Percentiles rank a stretch among this genome's conserved stretches.
phyloP scores from a whole-genome alignment of 306 rosid species.

The Rubus idaeus region DNA sequence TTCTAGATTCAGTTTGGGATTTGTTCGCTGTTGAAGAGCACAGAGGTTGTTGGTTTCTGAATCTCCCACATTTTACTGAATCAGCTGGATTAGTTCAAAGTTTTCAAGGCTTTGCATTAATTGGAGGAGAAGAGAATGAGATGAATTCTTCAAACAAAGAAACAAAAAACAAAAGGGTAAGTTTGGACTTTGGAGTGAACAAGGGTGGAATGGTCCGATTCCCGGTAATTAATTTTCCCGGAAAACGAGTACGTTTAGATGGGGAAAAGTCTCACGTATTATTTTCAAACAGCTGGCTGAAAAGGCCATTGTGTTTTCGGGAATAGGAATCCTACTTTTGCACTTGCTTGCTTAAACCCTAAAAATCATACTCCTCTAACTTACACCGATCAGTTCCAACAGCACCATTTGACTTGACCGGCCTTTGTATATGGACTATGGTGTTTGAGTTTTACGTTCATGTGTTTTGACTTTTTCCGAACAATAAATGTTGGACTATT shows the following conservation, averaged over 20 bases:
- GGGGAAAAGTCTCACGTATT: not conserved
- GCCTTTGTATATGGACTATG: not conserved
- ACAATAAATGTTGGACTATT: not conserved
- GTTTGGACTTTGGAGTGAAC: not conserved
- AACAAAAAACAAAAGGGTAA: not conserved
- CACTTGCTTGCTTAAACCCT: not conserved
- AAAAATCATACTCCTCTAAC: too few species aligned
- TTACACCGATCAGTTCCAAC: not conserved
- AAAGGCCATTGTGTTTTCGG: not conserved
- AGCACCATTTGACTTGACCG: not conserved
- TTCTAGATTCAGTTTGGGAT: not conserved
- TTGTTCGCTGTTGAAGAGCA: not conserved
- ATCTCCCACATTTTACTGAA: not conserved
- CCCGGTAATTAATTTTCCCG: constrained; percentile 3
- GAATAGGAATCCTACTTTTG: not conserved
- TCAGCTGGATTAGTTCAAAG: not conserved
- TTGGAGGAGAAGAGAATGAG: not conserved
- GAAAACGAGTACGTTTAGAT: not conserved
- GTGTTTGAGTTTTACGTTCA: not conserved
- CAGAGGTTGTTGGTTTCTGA: not conserved
- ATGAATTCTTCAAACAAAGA: too few species aligned
- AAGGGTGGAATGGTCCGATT: constrained; percentile 5
- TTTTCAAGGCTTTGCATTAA: not conserved
- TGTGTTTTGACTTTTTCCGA: not conserved
- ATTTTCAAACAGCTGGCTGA: not conserved